Conservation (phyloP, 257 asterid genomes). For the Solanum bulbocastanum region DNA sequence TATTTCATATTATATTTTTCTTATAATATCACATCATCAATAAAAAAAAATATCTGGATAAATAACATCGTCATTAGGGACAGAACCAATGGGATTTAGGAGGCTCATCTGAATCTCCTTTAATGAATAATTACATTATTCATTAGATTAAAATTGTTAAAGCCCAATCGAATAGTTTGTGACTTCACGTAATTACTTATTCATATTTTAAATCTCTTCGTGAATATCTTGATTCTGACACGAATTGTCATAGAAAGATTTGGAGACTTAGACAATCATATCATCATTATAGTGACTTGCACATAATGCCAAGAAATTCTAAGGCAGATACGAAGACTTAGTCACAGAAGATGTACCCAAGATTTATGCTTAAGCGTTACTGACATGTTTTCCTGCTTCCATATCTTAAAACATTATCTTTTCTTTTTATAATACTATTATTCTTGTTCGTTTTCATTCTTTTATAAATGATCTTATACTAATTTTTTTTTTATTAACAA, state of each 20-base stretch:
- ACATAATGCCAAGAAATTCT: neutral
- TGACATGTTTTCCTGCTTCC: neutral
- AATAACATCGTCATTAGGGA: fast-evolving
- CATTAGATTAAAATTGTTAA: neutral
- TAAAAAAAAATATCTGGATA: neutral
- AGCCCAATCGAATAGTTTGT: fast-evolving
- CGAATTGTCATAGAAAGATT: neutral
- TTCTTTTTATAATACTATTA: neutral
- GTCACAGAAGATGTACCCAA: neutral
- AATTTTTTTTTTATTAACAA: no score
- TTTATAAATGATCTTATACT: no score
- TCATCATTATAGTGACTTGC: neutral
- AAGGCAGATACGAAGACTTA: neutral
- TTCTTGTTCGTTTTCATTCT: neutral
- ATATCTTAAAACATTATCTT: neutral
- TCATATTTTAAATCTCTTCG: neutral
- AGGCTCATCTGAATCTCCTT: neutral
- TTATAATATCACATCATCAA: neutral
- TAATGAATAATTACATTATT: neutral
- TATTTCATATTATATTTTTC: neutral
- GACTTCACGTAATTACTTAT: fast-evolving
- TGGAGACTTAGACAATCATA: neutral
- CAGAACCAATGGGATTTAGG: fast-evolving
- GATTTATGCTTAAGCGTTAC: neutral
- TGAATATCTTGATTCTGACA: neutral